Evolutionary conservation across 176 grass and related monocot genomes (phyloP), one percentile per base, ranked within the genome.

Genomic region (Carex parvula): DNA sequence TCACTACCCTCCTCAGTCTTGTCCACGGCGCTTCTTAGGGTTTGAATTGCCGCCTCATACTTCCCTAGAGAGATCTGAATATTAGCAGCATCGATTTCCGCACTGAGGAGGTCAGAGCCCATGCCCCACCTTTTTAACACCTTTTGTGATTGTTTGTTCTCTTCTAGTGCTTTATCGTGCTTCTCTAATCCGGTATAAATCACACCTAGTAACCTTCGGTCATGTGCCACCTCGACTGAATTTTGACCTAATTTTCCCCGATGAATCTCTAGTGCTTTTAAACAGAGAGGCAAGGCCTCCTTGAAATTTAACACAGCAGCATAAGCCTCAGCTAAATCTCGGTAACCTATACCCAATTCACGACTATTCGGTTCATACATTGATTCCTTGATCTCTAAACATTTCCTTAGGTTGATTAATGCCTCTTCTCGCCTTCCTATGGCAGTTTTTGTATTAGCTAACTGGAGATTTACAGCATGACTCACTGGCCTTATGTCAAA

Each of bases 181-280:
- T 98, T 87, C 86, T 98, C 95, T 30, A 95, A 85, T 1, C 92
- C 92, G 1, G 92, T 98, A 60, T 98, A 98, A 73, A 98, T 95
- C 61, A 98, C 95, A 8, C 91, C 92, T n/a, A 98, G 92, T 82
- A 98, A 84, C 37, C 92, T 89, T 67, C 92, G 83, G 79, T 93
- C 92, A 26, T 93, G 89, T 0, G 95, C 95, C 0, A 93, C 92
- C 91, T 98, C 95, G 6, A 95, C 84, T 0, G 92, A 98, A 79
- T 98, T 98, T 87, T 69, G 89, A 41, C 95, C 95, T 1, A 95
- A 90, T 24, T 88, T 80, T 2, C 18, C 83, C 69, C 86, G 69
- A 56, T 98, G 95, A 58, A 98, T 86, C 33, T 95, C 84, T 13
- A 98, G 72, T 10, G 95, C 92, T 64, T 93, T 94, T 58, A 90